phyloP scores from a whole-genome alignment of 495 filamentous ascomycete species.

The Monascus purpureus region DNA sequence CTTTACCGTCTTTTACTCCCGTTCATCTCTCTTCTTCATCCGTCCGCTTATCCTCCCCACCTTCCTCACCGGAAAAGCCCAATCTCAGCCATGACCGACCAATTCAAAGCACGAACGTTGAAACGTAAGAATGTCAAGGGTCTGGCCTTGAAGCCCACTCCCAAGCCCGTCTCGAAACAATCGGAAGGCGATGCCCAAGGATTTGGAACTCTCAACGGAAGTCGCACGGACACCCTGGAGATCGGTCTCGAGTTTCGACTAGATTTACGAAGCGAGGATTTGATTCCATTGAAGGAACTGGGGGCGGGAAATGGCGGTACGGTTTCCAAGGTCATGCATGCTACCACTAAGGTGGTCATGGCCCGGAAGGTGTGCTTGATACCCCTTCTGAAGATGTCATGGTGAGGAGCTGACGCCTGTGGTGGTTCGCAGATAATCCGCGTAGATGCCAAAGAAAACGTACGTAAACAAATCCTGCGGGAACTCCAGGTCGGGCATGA shows the following conservation, averaged over 20 bases:
- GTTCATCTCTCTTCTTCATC: too few relatives aligned
- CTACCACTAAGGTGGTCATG: conserved; percentile 91
- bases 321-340: conserved; percentile 93
- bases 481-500: conserved; percentile 97
- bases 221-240: conserved; percentile 67
- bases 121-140: conserved; percentile 98
- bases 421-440: conserved; percentile 98
- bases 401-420: too few relatives aligned
- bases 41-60: too few relatives aligned
- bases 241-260: conserved; percentile 95
- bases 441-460: conserved; percentile 92
- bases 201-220: conserved; percentile 43
- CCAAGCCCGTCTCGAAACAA: conserved; percentile 40
- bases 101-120: conserved; percentile 78
- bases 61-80: too few relatives aligned
- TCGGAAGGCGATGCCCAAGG: conserved; percentile 46
- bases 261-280: conserved; percentile 80
- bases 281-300: conserved; percentile 85
- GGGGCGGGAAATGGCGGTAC: conserved; percentile 95
- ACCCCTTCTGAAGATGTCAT: not conserved
- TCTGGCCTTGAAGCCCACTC: conserved; percentile 63
- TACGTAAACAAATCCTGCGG: conserved; percentile 87
- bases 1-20: too few relatives aligned
- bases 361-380: conserved; percentile 66
- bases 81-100: conserved; percentile 75